These are phyloP conservation scores for Saccharomycopsis selenospora DNA, from an alignment of 805 yeast species.

Conservation along the genomic window DNA sequence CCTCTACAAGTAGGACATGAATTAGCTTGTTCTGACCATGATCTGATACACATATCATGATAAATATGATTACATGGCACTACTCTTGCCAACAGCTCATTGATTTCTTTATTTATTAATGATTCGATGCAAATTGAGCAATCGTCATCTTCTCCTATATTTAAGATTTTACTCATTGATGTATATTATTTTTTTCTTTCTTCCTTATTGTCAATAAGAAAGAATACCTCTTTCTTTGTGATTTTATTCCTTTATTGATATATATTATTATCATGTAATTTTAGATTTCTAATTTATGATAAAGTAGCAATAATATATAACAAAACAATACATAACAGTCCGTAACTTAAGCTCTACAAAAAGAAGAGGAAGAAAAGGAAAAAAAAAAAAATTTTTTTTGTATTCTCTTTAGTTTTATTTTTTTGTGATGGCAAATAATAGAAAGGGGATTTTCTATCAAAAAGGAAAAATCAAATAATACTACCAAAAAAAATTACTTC, in stretches of 20 bases:
- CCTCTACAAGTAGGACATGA: slow-evolving; percentile 58
- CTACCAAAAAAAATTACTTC: too few relatives aligned
- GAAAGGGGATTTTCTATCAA: too few relatives aligned
- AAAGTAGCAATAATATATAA: too few relatives aligned
- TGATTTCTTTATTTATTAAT: slow-evolving; percentile 24
- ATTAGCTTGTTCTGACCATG: slow-evolving; percentile 52
- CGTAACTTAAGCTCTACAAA: too few relatives aligned
- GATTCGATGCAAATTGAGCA: slow-evolving; percentile 59
- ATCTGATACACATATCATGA: slow-evolving; percentile 48
- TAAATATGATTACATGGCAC: slow-evolving; percentile 47
- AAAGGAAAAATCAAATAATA: too few relatives aligned
- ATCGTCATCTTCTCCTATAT: slow-evolving; percentile 22
- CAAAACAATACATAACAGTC: slow-evolving; percentile 1
- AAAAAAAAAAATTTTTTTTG: too few relatives aligned
- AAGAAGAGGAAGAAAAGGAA: too few relatives aligned
- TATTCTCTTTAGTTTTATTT: too few relatives aligned
- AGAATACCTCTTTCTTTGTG: neutral
- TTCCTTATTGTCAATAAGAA: neutral
- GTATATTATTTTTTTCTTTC: neutral
- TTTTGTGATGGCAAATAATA: too few relatives aligned
- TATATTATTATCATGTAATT: too few relatives aligned
- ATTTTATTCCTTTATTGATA: too few relatives aligned
- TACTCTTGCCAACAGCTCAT: slow-evolving; percentile 24
- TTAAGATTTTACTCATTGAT: neutral
- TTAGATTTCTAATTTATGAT: too few relatives aligned